Evolutionary conservation across 2,329 filamentous ascomycete species (phyloP).

Genomic region (Nigrospora oryzae): DNA sequence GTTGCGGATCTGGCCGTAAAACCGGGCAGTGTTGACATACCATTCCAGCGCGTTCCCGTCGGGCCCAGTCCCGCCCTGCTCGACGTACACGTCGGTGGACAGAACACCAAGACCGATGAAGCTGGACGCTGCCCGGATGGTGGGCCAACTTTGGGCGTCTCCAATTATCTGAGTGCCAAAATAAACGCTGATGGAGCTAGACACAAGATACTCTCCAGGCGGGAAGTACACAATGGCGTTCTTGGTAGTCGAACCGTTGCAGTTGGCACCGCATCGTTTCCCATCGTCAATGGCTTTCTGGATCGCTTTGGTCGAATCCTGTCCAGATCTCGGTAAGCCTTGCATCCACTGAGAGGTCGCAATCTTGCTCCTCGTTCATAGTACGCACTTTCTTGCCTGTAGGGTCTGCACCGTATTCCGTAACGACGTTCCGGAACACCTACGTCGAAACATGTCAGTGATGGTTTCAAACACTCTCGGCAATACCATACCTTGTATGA

Average conservation of each 20-base stretch:
- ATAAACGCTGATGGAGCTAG: slow-evolving; percentile 68
- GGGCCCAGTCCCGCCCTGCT: slow-evolving; percentile 34
- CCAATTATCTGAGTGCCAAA: slow-evolving; percentile 94
- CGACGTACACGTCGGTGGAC: slow-evolving; percentile 76
- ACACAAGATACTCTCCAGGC: slow-evolving; percentile 78
- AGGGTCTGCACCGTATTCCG: too few relatives aligned
- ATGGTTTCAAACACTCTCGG: too few relatives aligned
- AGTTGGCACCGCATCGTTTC: slow-evolving; percentile 69
- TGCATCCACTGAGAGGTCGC: too few relatives aligned
- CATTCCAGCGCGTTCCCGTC: slow-evolving; percentile 40
- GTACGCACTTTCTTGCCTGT: too few relatives aligned
- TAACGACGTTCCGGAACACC: too few relatives aligned
- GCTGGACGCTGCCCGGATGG: slow-evolving; percentile 61
- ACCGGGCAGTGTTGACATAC: slow-evolving; percentile 77
- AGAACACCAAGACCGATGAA: slow-evolving; percentile 86
- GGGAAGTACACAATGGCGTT: slow-evolving; percentile 92
- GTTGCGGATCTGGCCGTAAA: slow-evolving; percentile 77
- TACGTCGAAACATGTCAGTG: too few relatives aligned
- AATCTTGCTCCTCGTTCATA: too few relatives aligned
- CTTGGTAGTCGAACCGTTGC: slow-evolving; percentile 74
- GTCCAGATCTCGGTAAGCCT: too few relatives aligned
- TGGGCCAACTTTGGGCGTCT: slow-evolving; percentile 63
- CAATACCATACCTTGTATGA: too few relatives aligned
- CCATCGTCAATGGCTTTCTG: slow-evolving; percentile 72
- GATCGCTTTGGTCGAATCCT: slow-evolving; percentile 61